Percentiles rank a stretch among this genome's conserved stretches.
Evolutionary conservation across 2,329 filamentous ascomycete genomes (phyloP).

Genomic region (Colletotrichum falcatum): DNA sequence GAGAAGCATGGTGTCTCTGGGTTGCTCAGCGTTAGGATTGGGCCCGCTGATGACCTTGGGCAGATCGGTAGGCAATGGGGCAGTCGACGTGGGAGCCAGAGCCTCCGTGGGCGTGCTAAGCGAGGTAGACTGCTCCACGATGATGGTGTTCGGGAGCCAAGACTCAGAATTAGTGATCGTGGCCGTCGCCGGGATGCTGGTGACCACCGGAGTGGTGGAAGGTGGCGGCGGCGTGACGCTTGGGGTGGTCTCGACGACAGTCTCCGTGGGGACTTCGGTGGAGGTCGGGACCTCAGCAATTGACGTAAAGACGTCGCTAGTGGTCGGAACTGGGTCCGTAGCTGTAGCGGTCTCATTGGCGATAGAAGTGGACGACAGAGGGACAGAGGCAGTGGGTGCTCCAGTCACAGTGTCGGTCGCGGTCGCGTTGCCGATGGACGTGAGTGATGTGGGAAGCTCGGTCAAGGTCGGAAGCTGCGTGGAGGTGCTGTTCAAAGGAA

Average conservation of each 20-base stretch:
- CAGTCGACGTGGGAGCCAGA: constrained; percentile 57
- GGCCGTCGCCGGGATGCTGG: constrained; percentile 57
- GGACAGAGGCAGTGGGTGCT: constrained; percentile 19
- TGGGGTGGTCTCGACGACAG: constrained; percentile 22
- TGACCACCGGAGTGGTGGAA: constrained; percentile 44
- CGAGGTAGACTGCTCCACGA: constrained; percentile 63
- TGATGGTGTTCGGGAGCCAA: constrained; percentile 71
- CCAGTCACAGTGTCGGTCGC: constrained; percentile 19
- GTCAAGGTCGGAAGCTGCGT: constrained; percentile 27
- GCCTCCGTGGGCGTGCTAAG: constrained; percentile 53
- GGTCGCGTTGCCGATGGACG: constrained; percentile 25
- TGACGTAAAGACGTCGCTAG: constrained; percentile 8
- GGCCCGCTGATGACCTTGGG: constrained; percentile 82
- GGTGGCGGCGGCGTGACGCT: constrained; percentile 13
- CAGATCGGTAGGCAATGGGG: constrained; percentile 72
- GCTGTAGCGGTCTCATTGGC: constrained; percentile 26
- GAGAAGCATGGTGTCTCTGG: constrained; percentile 76
- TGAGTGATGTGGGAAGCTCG: constrained; percentile 30
- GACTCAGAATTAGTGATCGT: constrained; percentile 58
- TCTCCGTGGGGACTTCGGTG: constrained; percentile 26
- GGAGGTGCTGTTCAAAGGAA: constrained; percentile 29
- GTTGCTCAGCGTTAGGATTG: constrained; percentile 63
- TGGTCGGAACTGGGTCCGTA: constrained; percentile 7
- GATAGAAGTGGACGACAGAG: constrained; percentile 22
- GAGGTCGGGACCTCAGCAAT: constrained; percentile 23